Evolutionary conservation across 2,329 filamentous ascomycete species (phyloP).

Genomic region (Rutstroemia sp.): DNA sequence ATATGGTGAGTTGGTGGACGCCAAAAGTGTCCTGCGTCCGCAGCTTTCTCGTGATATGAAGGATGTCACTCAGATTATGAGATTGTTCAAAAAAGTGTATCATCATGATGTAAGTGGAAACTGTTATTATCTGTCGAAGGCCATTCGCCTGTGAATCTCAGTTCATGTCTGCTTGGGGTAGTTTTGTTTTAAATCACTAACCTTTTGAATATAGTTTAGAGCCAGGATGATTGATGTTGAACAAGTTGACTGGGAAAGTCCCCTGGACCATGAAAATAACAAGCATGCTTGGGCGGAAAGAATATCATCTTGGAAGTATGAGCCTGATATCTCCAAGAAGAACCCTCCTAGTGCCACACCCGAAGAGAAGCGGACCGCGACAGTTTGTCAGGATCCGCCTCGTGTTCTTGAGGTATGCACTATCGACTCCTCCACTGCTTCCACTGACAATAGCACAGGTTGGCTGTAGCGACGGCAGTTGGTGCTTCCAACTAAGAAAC

Average conservation of each 20-base stretch:
- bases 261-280: neutral
- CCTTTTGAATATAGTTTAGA: constrained; percentile 16
- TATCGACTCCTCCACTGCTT: neutral
- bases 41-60: constrained; percentile 16
- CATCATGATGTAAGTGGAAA: constrained; percentile 22
- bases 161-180: no score
- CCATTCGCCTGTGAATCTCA: no score
- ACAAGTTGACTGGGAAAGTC: neutral
- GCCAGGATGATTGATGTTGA: constrained; percentile 17
- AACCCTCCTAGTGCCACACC: neutral
- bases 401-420: constrained; percentile 21
- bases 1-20: constrained; percentile 24
- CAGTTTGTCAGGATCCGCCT: constrained; percentile 16
- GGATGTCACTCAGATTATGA: constrained; percentile 16
- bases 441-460: constrained; percentile 7
- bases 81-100: constrained; percentile 24
- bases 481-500: constrained; percentile 25
- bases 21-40: constrained; percentile 7
- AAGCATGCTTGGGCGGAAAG: constrained; percentile 1
- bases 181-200: no score
- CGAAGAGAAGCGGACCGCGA: constrained; percentile 1
- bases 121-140: neutral
- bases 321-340: constrained; percentile 1
- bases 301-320: constrained; percentile 23
- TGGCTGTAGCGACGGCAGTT: constrained; percentile 25